Base-by-base conservation (phyloP, 768 basidiomycete species). In the Auricularia sp. region DNA sequence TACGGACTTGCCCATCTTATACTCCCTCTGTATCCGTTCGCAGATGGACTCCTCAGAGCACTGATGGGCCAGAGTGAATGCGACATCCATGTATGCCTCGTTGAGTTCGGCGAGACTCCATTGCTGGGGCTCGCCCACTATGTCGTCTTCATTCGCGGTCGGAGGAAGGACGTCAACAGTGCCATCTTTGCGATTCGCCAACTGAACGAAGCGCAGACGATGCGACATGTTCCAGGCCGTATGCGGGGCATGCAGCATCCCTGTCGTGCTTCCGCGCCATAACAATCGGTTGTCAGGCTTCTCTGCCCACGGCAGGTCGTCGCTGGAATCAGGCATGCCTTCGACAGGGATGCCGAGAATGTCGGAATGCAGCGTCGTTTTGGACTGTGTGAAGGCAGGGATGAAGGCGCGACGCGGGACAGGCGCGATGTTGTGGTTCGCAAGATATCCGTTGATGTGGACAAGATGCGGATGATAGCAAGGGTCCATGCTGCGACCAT, bases 181-280 rank as follows among this genome's bases (percentile, higher is more conserved):
- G 69, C 82, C 66, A 70, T 74, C 59, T 29, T 80, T 60, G 4
- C 78, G 71, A 42, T 81, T 83, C 7, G 80, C 64, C 33, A 74
- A 71, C 14, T 75, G 72, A 36, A 86, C 77, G 2, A 87, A 72
- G 23, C 78, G 74, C 23, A 77, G 70, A 0, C 87, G 75, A 63
- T 87, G 87, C 4, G 79, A 75, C 23, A 76, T 69, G 67, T 71
- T 62, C 87, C 87, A 87, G 4, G 75, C 74, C 7, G 78, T 74
- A 1, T 67, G 63, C 1, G 70, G 63, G 14, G 73, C 69, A 42
- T 82, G 79, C 62, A 68, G 75, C 21, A 84, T 87, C 10, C 90
- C 90, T 0, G 90, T 90, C 56, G 84, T 88, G 51, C 83, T 83
- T 3, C 90, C 90, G 47, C 90, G 79, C 90, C 90, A 91, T 47